These are phyloP conservation scores for Sphaerobolus stellatus DNA, from an alignment of 1,284 basidiomycete genomes.

Conservation along the genomic window DNA sequence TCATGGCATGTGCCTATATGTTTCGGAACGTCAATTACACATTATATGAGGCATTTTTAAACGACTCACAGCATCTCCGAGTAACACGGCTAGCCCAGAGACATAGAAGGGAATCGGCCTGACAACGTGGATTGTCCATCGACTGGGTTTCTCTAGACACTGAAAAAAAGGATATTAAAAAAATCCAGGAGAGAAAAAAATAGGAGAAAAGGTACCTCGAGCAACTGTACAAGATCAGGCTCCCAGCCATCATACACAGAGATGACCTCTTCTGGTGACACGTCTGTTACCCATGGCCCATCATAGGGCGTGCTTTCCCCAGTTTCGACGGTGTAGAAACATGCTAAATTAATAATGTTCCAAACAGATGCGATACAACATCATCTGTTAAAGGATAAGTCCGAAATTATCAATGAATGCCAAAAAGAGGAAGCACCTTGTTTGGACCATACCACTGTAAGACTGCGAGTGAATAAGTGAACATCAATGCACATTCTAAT, in stretches of 20 bases:
- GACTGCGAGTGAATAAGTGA: not conserved
- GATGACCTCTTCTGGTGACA: constrained; percentile 34
- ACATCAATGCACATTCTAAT: not conserved
- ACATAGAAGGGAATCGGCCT: constrained; percentile 22
- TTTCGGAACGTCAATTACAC: not conserved
- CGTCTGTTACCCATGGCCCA: constrained; percentile 35
- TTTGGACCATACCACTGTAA: constrained; percentile 44
- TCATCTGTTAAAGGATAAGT: constrained; percentile 22
- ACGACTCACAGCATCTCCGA: constrained; percentile 26
- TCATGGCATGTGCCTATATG: constrained; percentile 39
- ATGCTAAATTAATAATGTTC: constrained; percentile 37
- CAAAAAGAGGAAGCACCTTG: constrained; percentile 36
- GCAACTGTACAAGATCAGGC: constrained; percentile 34
- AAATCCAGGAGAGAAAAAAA: not conserved
- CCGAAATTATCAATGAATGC: no score
- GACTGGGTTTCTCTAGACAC: constrained; percentile 22
- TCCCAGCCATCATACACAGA: constrained; percentile 37
- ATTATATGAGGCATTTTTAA: not conserved
- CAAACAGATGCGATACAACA: constrained; percentile 31
- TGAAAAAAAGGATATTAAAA: constrained; percentile 5
- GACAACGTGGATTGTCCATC: constrained; percentile 27
- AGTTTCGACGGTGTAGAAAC: constrained; percentile 35
- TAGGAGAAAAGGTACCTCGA: constrained; percentile 27
- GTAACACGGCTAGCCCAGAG: constrained; percentile 21
- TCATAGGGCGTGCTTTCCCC: constrained; percentile 33